Percentiles rank a stretch among this genome's conserved stretches.
Conservation (phyloP, 2,329 filamentous ascomycete species). For the Remersonia thermophila region DNA sequence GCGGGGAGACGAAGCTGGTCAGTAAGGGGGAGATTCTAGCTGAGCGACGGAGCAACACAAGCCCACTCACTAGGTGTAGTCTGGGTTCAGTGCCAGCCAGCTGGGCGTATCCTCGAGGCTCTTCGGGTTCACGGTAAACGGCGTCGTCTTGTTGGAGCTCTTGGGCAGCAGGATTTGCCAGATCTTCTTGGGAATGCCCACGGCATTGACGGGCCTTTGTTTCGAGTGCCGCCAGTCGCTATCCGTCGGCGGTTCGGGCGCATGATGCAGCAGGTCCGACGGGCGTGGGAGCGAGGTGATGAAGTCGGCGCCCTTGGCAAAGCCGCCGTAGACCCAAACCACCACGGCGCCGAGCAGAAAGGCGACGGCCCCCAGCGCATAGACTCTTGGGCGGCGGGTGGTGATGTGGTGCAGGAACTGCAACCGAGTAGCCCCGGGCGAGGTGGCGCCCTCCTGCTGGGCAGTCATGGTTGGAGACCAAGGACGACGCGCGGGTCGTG, state of each 20-base stretch:
- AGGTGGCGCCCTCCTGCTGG: neutral
- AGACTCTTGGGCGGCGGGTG: constrained; percentile 2
- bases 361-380: constrained; percentile 1
- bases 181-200: constrained; percentile 16
- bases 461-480: neutral
- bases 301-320: constrained; percentile 4
- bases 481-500: neutral
- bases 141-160: neutral
- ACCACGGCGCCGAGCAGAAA: constrained; percentile 1
- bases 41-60: neutral
- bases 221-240: constrained; percentile 1
- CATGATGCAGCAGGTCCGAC: neutral
- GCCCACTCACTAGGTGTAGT: constrained; percentile 14
- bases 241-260: neutral
- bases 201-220: neutral
- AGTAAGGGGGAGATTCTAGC: neutral
- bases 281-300: constrained; percentile 1
- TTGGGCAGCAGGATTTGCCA: constrained; percentile 20
- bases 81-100: constrained; percentile 18
- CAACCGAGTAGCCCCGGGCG: neutral
- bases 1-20: neutral
- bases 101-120: constrained; percentile 13
- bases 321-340: constrained; percentile 5
- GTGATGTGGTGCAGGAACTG: neutral
- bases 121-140: constrained; percentile 5